Conservation (phyloP, 106 monocot genomes). For the Dendrobium huoshanense region DNA sequence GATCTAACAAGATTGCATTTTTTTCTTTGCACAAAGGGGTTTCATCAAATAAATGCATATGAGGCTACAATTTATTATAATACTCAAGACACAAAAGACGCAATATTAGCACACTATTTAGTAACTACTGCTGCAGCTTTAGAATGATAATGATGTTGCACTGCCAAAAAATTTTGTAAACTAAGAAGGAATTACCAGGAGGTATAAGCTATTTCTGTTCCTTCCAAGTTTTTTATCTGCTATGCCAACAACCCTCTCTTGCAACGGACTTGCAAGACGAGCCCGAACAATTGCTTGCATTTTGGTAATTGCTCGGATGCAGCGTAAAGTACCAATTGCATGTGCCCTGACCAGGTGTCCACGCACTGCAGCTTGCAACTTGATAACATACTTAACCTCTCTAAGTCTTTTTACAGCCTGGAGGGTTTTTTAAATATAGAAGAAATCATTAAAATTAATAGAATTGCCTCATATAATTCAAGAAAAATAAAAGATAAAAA, state of each 20-base stretch:
- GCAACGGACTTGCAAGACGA: conserved; percentile 18
- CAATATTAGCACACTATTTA: neutral
- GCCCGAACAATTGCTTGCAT: conserved; percentile 63
- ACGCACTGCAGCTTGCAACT: conserved; percentile 70
- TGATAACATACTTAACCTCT: conserved; percentile 45
- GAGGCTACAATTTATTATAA: neutral
- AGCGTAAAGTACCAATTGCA: conserved; percentile 61
- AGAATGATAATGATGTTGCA: neutral
- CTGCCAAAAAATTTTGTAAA: neutral
- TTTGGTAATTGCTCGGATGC: conserved; percentile 49
- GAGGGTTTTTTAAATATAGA: neutral
- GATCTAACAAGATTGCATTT: neutral
- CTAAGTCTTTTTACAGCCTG: conserved; percentile 36
- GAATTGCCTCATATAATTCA: neutral
- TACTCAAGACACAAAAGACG: neutral
- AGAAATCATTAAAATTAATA: conserved; percentile 1
- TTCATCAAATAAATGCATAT: neutral
- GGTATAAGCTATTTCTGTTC: neutral
- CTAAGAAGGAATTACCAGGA: neutral
- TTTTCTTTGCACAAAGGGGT: neutral
- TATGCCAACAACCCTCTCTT: neutral
- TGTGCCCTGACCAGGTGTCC: conserved; percentile 53
- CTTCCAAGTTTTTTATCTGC: neutral
- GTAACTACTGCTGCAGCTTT: neutral
- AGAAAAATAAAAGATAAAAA: neutral